Base-by-base conservation (phyloP, 108 stramenopile genomes). In the Nitzschia sp. region DNA sequence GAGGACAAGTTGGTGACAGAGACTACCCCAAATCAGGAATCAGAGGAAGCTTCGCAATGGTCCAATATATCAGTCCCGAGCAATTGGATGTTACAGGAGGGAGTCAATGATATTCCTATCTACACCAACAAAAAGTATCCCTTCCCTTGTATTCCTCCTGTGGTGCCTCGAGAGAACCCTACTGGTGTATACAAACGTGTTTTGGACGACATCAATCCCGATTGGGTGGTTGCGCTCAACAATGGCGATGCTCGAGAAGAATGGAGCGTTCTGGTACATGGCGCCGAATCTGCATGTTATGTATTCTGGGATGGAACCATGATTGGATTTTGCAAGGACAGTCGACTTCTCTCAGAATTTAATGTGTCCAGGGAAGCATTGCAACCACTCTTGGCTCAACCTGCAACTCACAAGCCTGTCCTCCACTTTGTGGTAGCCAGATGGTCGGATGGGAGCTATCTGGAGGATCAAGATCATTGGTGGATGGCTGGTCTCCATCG, bases 401-500 rank as follows among this genome's bases (percentile, higher is more conserved):
- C 60, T 25, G 51, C 52, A 41, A 73, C 59, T 12, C 48, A 75
- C 21, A 41, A 61, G 10, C 72, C 72, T 42, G 39, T 66, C 7
- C 61, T 96, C 19, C 69, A 78, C 19, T 65, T 94, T 1, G 78
- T 92, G 56, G 88, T 88, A n/a, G 56, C 72, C 22, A 81, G 94
- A 19, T 96, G 89, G 89, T 89, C 86, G 34, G 93, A 95, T 81
- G 92, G 89, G 10, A 83, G 63, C 50, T 96, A 92, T 54, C 55
- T 94, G 5, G 96, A 96, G 78, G 93, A 96, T 67, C 96, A 96
- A 76, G 96, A 98, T 80, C 96, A 97, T 69, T 98, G 97, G 97
- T 95, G 96, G 80, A 87, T 97, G 83, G 92, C 85, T 41, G 98
- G 98, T 8, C 72, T 97, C 2, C 88, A 95, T 70, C 89, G 98